Percentiles rank a stretch among this genome's conserved stretches.
Evolutionary conservation across 2,329 filamentous ascomycete genomes (phyloP).

Genomic region (Neonectria punicea): DNA sequence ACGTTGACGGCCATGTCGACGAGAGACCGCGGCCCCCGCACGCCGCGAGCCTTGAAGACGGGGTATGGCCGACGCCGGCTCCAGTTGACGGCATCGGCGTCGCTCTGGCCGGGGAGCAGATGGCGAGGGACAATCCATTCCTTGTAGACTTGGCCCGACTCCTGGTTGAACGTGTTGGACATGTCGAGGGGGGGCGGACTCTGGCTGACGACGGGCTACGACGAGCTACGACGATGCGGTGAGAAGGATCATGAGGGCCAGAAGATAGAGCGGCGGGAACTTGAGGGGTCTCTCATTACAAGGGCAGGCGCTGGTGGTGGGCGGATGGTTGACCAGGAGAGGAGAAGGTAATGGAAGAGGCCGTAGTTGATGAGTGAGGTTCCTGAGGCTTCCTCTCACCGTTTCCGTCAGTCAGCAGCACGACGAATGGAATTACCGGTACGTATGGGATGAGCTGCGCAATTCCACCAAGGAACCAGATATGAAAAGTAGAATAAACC

Average conservation of each 20-base stretch:
- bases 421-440: not conserved
- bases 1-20: slow-evolving; percentile 52
- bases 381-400: not conserved
- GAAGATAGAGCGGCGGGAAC: not conserved
- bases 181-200: not conserved
- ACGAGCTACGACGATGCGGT: not conserved
- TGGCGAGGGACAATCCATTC: slow-evolving; percentile 50
- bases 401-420: not conserved
- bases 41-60: slow-evolving; percentile 39
- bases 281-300: not conserved
- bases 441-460: not conserved
- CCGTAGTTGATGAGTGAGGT: not conserved
- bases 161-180: slow-evolving; percentile 47
- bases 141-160: slow-evolving; percentile 50
- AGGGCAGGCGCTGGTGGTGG: not conserved
- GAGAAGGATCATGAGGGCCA: not conserved
- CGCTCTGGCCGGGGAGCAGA: slow-evolving; percentile 32
- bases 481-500: not conserved
- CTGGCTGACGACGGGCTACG: not conserved
- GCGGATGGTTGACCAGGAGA: not conserved
- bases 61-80: slow-evolving; percentile 47
- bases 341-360: not conserved
- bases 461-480: not conserved
- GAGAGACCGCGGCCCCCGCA: slow-evolving; percentile 50
- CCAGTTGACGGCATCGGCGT: slow-evolving; percentile 47